Conservation (phyloP, 768 basidiomycete genomes). For the Suillus cothurnatus region DNA sequence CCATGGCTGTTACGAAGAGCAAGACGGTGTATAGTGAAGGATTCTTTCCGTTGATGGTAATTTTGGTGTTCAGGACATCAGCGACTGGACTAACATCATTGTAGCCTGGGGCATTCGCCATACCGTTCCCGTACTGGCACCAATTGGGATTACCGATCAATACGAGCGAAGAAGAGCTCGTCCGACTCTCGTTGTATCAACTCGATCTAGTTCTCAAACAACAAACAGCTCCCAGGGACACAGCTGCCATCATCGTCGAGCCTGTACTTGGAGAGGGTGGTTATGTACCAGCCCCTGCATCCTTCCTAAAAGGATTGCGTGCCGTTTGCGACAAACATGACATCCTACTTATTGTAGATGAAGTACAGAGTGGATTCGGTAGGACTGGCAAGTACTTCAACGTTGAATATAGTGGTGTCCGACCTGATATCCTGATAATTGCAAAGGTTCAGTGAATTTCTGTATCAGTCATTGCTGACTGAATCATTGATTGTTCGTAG, state of each 20-base stretch:
- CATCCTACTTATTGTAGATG: conserved; percentile 83
- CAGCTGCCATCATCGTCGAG: conserved; percentile 92
- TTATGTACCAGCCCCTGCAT: conserved; percentile 84
- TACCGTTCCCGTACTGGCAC: conserved; percentile 94
- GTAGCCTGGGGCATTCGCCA: conserved; percentile 81
- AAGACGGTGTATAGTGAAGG: conserved; percentile 91
- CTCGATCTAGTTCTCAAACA: conserved; percentile 79
- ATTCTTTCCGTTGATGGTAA: conserved; percentile 79
- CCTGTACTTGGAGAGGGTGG: conserved; percentile 96
- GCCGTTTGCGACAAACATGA: conserved; percentile 85
- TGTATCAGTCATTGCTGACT: conserved; percentile 11
- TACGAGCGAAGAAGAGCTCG: conserved; percentile 59
- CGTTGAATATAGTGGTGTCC: conserved; percentile 82
- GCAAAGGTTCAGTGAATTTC: conserved; percentile 64
- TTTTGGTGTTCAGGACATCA: conserved; percentile 18
- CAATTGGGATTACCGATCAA: conserved; percentile 61
- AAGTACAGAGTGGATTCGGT: conserved; percentile 90
- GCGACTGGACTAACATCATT: conserved; percentile 6
- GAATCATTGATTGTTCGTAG: conserved; percentile 30
- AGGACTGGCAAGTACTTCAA: conserved; percentile 83
- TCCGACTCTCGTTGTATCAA: conserved; percentile 71
- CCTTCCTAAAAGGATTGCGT: conserved; percentile 79
- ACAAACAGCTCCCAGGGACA: conserved; percentile 81
- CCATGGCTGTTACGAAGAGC: conserved; percentile 91
- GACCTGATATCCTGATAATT: conserved; percentile 85